phyloP scores from a whole-genome alignment of 768 basidiomycete genomes.

The Termitomyces heimii region DNA sequence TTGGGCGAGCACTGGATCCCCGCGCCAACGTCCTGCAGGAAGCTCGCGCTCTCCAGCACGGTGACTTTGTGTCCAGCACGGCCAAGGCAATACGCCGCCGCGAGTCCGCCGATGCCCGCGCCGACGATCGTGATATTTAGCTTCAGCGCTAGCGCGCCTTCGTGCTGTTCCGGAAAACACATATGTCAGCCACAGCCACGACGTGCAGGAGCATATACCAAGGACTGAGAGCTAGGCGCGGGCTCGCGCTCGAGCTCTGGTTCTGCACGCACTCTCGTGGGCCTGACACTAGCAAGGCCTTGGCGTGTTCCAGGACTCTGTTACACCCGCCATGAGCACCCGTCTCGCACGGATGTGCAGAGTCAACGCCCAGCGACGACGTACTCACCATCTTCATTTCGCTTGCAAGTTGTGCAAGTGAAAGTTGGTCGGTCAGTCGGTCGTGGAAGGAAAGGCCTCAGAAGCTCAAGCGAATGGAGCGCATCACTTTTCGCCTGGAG shows the following conservation, averaged over 20 bases:
- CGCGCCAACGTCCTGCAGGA: conserved; percentile 41
- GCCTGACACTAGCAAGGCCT: no score
- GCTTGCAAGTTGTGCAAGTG: no score
- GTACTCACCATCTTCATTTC: neutral
- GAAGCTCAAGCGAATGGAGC: neutral
- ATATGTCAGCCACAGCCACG: no score
- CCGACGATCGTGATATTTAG: conserved; percentile 36
- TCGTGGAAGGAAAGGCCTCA: neutral
- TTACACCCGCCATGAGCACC: no score
- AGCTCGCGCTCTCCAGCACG: conserved; percentile 35
- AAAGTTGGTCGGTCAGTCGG: no score
- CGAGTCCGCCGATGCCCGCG: conserved; percentile 44
- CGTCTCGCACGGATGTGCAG: no score
- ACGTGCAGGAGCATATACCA: no score
- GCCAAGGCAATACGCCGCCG: conserved; percentile 39
- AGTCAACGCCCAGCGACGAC: no score
- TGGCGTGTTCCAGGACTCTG: no score
- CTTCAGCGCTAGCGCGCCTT: neutral
- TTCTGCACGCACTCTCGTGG: no score
- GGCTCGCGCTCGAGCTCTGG: no score
- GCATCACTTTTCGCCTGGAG: neutral
- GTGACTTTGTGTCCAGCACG: conserved; percentile 45
- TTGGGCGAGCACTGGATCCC: conserved; percentile 46
- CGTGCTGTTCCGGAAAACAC: neutral
- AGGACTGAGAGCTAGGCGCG: no score